Conservation (phyloP, 2,329 filamentous ascomycete species). For the Fusarium guadeloupense region DNA sequence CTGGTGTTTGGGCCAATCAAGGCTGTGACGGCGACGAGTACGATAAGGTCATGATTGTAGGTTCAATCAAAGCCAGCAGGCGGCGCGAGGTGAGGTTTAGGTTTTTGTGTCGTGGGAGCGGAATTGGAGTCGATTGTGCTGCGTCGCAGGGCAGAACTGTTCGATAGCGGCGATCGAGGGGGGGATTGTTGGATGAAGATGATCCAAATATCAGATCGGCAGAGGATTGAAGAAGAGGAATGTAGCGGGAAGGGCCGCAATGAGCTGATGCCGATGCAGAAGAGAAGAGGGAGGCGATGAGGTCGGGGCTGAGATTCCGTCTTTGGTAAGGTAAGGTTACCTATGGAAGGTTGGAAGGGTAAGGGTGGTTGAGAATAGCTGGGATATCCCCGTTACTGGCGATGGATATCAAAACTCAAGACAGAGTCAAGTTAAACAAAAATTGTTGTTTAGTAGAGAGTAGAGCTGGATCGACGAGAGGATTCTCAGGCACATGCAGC, state of each 20-base stretch:
- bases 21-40: conserved; percentile 43
- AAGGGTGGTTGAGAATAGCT: conserved; percentile 33
- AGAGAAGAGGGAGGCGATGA: conserved; percentile 35
- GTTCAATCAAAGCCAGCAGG: conserved; percentile 33
- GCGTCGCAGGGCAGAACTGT: neutral
- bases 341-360: conserved; percentile 12
- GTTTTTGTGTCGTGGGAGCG: conserved; percentile 12
- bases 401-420: conserved; percentile 32
- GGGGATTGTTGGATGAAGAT: conserved; percentile 12
- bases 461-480: conserved; percentile 22
- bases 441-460: conserved; percentile 8
- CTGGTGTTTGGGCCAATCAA: conserved; percentile 44
- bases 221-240: conserved; percentile 30
- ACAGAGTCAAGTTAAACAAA: conserved; percentile 30
- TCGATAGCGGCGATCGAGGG: neutral
- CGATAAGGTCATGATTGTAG: conserved; percentile 47
- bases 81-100: conserved; percentile 36
- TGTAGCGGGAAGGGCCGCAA: conserved; percentile 37
- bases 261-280: conserved; percentile 46
- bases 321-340: conserved; percentile 31
- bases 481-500: conserved; percentile 28
- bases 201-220: conserved; percentile 20
- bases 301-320: conserved; percentile 30
- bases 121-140: conserved; percentile 5
- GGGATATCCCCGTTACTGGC: conserved; percentile 39